A percentile compares a stretch with the other conserved stretches of the same genome.
Evolutionary conservation across 2,329 filamentous ascomycete species (phyloP).

Genomic region (Talaromyces verruculosus): DNA sequence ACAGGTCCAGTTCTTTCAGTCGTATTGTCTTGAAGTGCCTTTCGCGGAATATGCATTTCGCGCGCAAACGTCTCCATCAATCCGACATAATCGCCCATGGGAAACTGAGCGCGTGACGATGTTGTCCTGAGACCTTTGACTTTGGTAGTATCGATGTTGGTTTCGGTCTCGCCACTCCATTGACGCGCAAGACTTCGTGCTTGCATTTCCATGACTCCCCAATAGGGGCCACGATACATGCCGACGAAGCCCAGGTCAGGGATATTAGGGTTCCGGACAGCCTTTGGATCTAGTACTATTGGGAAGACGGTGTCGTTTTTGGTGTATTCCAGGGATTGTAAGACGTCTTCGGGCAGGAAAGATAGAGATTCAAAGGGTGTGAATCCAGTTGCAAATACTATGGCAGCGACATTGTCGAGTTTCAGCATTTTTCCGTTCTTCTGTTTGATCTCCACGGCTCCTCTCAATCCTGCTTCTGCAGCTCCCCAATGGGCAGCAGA

Average conservation of each 20-base stretch:
- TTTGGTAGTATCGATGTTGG: slow-evolving; percentile 27
- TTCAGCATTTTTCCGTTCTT: slow-evolving; percentile 37
- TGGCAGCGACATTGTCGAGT: slow-evolving; percentile 61
- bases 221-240: slow-evolving; percentile 81
- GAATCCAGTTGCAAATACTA: slow-evolving; percentile 77
- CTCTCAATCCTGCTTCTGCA: not conserved
- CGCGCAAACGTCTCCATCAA: slow-evolving; percentile 69
- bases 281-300: slow-evolving; percentile 66
- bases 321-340: slow-evolving; percentile 59
- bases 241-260: slow-evolving; percentile 74
- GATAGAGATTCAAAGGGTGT: slow-evolving; percentile 62
- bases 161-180: slow-evolving; percentile 50
- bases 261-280: slow-evolving; percentile 60
- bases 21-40: not conserved
- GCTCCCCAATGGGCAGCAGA: not conserved
- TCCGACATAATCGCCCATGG: slow-evolving; percentile 78
- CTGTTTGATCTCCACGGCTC: slow-evolving; percentile 1
- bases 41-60: slow-evolving; percentile 55
- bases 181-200: slow-evolving; percentile 64
- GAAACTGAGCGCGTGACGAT: slow-evolving; percentile 61
- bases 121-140: slow-evolving; percentile 14
- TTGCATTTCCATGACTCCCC: slow-evolving; percentile 87
- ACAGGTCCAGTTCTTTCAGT: slow-evolving; percentile 15
- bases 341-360: slow-evolving; percentile 61
- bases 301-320: slow-evolving; percentile 57